These are phyloP conservation scores for Fusarium sp. DNA, from an alignment of 2,329 filamentous ascomycete species.

Conservation along the genomic window DNA sequence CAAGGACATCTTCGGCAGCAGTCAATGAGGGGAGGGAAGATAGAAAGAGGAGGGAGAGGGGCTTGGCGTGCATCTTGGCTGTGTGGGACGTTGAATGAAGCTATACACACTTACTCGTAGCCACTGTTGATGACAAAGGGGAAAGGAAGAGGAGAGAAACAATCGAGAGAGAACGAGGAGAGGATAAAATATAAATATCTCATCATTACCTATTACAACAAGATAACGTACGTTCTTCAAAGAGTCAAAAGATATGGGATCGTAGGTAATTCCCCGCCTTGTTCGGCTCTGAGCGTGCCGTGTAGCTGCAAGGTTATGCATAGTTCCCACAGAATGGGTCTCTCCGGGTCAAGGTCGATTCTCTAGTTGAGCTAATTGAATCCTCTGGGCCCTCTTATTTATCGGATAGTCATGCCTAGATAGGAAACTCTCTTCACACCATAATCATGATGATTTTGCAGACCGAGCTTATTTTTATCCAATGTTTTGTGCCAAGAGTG, in stretches of 20 bases:
- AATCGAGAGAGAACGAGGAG: background rate
- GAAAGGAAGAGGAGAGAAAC: background rate
- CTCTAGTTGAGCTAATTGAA: background rate
- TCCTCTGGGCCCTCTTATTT: constrained; percentile 9
- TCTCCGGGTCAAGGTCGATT: background rate
- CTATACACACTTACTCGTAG: constrained; percentile 9
- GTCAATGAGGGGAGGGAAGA: constrained; percentile 51
- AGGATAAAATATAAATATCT: background rate
- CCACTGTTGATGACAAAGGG: background rate
- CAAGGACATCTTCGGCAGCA: constrained; percentile 75
- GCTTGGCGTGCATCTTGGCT: constrained; percentile 52
- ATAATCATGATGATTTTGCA: background rate
- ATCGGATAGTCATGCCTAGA: constrained; percentile 1
- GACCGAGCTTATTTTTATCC: background rate
- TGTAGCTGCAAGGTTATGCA: constrained; percentile 15
- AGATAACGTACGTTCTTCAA: background rate
- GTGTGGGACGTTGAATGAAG: constrained; percentile 1
- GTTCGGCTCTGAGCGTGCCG: constrained; percentile 30
- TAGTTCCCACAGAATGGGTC: background rate
- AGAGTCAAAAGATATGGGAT: background rate
- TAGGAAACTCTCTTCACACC: constrained; percentile 8
- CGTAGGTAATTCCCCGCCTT: constrained; percentile 5
- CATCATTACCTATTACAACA: background rate
- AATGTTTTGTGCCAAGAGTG: background rate
- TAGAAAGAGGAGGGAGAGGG: constrained; percentile 48